These are phyloP conservation scores for Lichina pygmaea DNA, from an alignment of 495 filamentous ascomycete species.

Conservation along the genomic window DNA sequence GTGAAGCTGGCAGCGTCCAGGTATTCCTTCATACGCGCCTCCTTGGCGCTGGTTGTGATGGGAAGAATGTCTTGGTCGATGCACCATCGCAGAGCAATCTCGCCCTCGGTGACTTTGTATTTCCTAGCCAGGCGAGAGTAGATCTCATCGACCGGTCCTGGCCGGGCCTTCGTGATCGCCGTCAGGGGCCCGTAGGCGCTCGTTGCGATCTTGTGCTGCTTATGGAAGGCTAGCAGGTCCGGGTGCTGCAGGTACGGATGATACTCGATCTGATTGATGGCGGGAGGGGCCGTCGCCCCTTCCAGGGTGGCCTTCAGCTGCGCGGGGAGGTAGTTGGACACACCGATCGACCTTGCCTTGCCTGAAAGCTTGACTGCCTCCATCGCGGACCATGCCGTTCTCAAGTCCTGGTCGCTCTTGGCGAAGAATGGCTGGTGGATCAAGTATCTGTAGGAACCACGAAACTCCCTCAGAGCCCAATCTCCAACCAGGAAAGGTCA, in stretches of 20 bases:
- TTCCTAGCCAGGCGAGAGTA: constrained; percentile 37
- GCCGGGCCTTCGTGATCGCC: constrained; percentile 32
- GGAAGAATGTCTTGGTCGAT: constrained; percentile 55
- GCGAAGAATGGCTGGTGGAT: constrained; percentile 57
- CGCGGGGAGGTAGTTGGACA: constrained; percentile 48
- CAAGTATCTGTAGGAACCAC: constrained; percentile 25
- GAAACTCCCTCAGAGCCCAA: background rate
- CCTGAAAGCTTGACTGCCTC: constrained; percentile 46
- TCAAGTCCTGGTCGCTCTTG: constrained; percentile 30
- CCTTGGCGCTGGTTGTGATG: constrained; percentile 51
- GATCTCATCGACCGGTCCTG: constrained; percentile 39
- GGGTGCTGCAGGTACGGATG: constrained; percentile 68
- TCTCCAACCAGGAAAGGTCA: background rate
- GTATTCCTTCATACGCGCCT: constrained; percentile 40
- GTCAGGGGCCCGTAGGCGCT: constrained; percentile 43
- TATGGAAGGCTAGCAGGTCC: constrained; percentile 34
- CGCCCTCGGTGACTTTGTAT: constrained; percentile 44
- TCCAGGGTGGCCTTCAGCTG: constrained; percentile 42
- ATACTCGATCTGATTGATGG: constrained; percentile 71
- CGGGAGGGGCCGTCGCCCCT: constrained; percentile 35
- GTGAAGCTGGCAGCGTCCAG: constrained; percentile 36
- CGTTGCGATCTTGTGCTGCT: constrained; percentile 38
- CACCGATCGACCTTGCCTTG: constrained; percentile 51
- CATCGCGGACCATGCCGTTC: constrained; percentile 48
- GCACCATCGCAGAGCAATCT: constrained; percentile 50